Evolutionary conservation across 192 early-diverging fungal genomes (phyloP).

Genomic region (Gorgonomyces haynaldii): DNA sequence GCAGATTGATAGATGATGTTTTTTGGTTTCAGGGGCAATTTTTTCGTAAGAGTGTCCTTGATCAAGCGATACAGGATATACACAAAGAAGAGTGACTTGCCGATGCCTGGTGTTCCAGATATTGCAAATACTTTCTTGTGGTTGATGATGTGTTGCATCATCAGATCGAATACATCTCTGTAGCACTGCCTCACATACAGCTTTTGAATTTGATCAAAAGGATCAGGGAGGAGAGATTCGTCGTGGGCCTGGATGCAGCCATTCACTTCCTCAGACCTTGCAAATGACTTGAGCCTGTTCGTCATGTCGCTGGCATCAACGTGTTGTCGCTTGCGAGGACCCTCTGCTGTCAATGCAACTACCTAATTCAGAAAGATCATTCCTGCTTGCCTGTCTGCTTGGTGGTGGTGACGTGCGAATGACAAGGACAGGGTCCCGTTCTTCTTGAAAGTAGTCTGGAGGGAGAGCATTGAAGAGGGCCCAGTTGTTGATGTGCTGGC

Average conservation of each 20-base stretch:
- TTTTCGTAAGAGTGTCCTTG: conserved; percentile 9
- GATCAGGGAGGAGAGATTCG: conserved; percentile 12
- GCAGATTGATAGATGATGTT: no score
- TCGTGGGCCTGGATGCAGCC: conserved; percentile 6
- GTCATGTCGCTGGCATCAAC: conserved; percentile 7
- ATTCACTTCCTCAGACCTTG: conserved; percentile 2
- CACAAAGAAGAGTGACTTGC: conserved; percentile 17
- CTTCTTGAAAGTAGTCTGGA: no score
- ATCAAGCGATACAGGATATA: conserved; percentile 20
- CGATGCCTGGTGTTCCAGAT: conserved; percentile 18
- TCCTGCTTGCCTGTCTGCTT: conserved; percentile 1
- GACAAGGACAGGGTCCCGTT: neutral
- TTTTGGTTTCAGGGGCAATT: no score
- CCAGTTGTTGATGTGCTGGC: no score
- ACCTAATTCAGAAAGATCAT: neutral
- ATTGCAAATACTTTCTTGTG: conserved; percentile 13
- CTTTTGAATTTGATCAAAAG: conserved; percentile 11
- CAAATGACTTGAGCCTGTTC: conserved; percentile 6
- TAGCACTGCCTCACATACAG: conserved; percentile 16
- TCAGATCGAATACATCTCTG: conserved; percentile 13
- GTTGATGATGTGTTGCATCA: neutral
- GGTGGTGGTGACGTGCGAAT: conserved; percentile 1
- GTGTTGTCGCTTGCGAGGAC: neutral
- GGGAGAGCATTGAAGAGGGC: no score
- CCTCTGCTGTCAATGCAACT: neutral